phyloP scores from a whole-genome alignment of 257 asterid genomes.

The Salvia hispanica region DNA sequence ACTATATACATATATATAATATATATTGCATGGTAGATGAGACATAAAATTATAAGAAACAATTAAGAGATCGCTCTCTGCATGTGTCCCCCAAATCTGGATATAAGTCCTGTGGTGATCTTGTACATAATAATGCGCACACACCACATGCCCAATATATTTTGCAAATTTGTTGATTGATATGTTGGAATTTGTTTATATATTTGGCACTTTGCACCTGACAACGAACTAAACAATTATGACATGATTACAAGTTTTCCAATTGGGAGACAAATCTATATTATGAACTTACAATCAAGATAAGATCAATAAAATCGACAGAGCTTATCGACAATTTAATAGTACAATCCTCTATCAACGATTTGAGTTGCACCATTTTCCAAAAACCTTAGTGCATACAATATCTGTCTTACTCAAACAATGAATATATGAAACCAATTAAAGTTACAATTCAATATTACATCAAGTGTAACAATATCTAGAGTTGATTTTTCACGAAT shows the following conservation, averaged over 20 bases:
- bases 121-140: slow-evolving; percentile 36
- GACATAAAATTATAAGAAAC: neutral
- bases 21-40: neutral
- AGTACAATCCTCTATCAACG: neutral
- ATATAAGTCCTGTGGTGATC: slow-evolving; percentile 15
- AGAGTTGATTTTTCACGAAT: too few relatives aligned
- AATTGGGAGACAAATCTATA: slow-evolving; percentile 25
- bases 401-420: neutral
- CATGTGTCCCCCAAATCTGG: slow-evolving; percentile 29
- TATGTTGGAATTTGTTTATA: slow-evolving; percentile 12
- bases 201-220: slow-evolving; percentile 28
- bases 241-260: slow-evolving; percentile 11
- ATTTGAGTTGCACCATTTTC: neutral
- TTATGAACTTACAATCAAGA: slow-evolving; percentile 3
- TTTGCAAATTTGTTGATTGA: slow-evolving; percentile 34
- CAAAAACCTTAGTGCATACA: neutral
- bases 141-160: slow-evolving; percentile 30
- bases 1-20: neutral
- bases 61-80: neutral
- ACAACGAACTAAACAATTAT: slow-evolving; percentile 25
- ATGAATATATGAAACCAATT: neutral
- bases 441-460: neutral
- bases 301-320: slow-evolving; percentile 3
- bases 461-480: too few relatives aligned
- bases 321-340: slow-evolving; percentile 8